A percentile compares a stretch with the other conserved stretches of the same genome.
These are phyloP conservation scores for Parastagonospora nodorum DNA, from an alignment of 2,329 filamentous ascomycete species.

Conservation along the genomic window DNA sequence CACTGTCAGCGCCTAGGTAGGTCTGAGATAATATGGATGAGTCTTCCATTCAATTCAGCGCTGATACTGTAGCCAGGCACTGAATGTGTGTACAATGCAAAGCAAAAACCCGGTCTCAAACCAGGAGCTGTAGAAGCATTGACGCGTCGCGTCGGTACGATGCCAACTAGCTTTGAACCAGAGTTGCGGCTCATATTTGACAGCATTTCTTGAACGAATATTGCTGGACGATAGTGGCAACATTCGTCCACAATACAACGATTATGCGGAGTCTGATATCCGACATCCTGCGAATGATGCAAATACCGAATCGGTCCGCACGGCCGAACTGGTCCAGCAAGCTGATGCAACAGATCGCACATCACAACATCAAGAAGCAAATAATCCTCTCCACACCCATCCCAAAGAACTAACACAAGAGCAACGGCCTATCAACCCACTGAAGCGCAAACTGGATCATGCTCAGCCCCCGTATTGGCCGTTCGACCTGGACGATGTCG, in stretches of 20 bases:
- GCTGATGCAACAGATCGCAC: neutral
- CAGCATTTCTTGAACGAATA: constrained; percentile 39
- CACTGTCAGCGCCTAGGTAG: constrained; percentile 41
- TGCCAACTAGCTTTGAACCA: neutral
- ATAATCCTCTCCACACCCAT: neutral
- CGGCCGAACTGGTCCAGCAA: neutral
- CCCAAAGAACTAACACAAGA: neutral
- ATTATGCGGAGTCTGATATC: constrained; percentile 1
- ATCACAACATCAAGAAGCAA: neutral
- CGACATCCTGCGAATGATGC: neutral
- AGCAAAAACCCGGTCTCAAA: constrained; percentile 40
- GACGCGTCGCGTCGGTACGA: constrained; percentile 39
- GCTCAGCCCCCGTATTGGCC: constrained; percentile 18
- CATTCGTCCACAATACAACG: constrained; percentile 26
- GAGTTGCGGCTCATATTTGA: constrained; percentile 14
- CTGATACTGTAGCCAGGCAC: constrained; percentile 27
- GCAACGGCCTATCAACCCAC: constrained; percentile 4
- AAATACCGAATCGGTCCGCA: neutral
- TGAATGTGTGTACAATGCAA: constrained; percentile 37
- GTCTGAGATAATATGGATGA: constrained; percentile 3
- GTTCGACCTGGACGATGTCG: constrained; percentile 24
- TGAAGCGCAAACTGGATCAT: constrained; percentile 33
- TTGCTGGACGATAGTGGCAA: constrained; percentile 34
- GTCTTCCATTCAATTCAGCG: neutral
- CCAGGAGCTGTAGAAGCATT: constrained; percentile 41